phyloP scores from a whole-genome alignment of 345 rosid genomes.

The Cardamine occulta region DNA sequence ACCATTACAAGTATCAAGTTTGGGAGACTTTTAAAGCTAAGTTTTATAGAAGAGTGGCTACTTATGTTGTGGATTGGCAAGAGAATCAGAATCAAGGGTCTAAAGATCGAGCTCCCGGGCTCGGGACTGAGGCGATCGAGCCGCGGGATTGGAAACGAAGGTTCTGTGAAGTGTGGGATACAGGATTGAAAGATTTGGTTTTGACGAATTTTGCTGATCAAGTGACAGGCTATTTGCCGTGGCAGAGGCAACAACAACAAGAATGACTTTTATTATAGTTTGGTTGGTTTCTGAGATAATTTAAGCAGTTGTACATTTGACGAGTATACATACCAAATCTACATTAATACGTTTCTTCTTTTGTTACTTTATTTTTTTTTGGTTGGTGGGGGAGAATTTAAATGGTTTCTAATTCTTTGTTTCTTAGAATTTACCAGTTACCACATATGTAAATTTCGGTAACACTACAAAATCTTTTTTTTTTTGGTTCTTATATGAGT shows the following conservation, averaged over 20 bases:
- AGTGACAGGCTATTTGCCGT: conserved; percentile 68
- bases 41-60: conserved; percentile 89
- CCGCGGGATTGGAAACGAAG: conserved; percentile 74
- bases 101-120: conserved; percentile 91
- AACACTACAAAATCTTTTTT: neutral
- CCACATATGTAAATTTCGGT: conserved; percentile 31
- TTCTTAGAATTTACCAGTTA: conserved; percentile 23
- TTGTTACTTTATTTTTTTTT: neutral
- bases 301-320: conserved; percentile 28
- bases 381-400: conserved; percentile 6
- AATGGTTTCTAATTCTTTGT: conserved; percentile 5
- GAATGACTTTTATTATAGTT: conserved; percentile 12
- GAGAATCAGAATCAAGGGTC: conserved; percentile 91
- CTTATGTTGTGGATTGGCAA: conserved; percentile 95
- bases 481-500: neutral
- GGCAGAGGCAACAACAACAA: conserved; percentile 64
- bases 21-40: conserved; percentile 91
- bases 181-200: conserved; percentile 82
- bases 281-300: conserved; percentile 21
- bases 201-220: conserved; percentile 75
- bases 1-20: conserved; percentile 98
- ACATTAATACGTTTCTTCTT: conserved; percentile 22
- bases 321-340: conserved; percentile 13
- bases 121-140: conserved; percentile 87
- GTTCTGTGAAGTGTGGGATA: conserved; percentile 98